Percentiles rank a stretch among this genome's conserved stretches.
Evolutionary conservation across 179 eudicot genomes (phyloP).

Genomic region (Spinacia oleracea): DNA sequence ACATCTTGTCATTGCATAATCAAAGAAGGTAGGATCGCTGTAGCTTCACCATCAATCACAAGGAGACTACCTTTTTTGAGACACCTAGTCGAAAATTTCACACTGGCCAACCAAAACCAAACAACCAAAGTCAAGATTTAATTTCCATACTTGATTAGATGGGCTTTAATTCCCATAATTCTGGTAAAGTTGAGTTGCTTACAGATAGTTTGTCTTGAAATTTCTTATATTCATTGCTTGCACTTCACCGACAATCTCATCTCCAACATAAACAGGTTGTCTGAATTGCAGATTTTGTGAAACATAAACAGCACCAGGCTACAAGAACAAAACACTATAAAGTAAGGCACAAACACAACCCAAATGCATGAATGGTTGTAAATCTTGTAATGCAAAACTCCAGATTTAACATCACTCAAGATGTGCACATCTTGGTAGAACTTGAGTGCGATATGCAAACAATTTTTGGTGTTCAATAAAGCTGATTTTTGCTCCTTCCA

Average conservation of each 20-base stretch:
- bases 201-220: slow-evolving; percentile 54
- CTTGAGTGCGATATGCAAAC: neutral
- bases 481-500: neutral
- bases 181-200: slow-evolving; percentile 26
- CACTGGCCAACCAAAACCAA: slow-evolving; percentile 34
- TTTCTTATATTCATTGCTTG: slow-evolving; percentile 43
- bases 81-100: slow-evolving; percentile 63
- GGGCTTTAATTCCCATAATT: neutral
- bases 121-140: neutral
- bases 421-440: neutral
- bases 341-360: neutral
- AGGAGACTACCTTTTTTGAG: slow-evolving; percentile 37
- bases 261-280: slow-evolving; percentile 60
- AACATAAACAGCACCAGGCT: slow-evolving; percentile 82
- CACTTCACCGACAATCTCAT: slow-evolving; percentile 55
- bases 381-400: neutral
- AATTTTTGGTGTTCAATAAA: neutral
- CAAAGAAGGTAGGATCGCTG: slow-evolving; percentile 48
- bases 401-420: neutral
- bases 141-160: neutral
- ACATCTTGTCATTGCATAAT: slow-evolving; percentile 8
- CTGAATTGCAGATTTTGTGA: slow-evolving; percentile 68
- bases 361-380: neutral
- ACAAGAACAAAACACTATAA: slow-evolving; percentile 13
- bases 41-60: slow-evolving; percentile 68